Base-by-base conservation (phyloP, 2,329 filamentous ascomycete species). In the Chrysosphaeria jannelii region DNA sequence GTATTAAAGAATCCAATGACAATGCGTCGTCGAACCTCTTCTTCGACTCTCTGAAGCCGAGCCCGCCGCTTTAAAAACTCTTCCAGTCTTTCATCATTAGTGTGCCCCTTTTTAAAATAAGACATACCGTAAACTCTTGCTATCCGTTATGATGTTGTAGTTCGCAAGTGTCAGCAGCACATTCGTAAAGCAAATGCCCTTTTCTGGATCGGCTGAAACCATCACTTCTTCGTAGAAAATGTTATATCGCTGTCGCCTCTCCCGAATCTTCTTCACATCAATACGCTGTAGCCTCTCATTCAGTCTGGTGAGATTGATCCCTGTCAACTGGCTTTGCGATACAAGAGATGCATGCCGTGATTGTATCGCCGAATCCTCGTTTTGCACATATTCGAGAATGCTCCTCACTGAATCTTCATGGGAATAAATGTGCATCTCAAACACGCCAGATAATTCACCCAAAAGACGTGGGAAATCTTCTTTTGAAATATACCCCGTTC, bases 111-210 rank as follows among this genome's bases (percentile, higher is more conserved):
- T 3, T 18, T n/a, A 8, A 4, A 6, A 19, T 12, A 20, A 33
- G n/a, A 24, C 49, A 39, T 48, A 72, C 67, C 59, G 68, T 38
- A 97, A 49, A 43, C 78, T 90, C 53, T 91, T 91, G 49, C 70
- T 91, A 44, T 97, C 85, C 34, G 69, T 90, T 41, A 97, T 97
- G 37, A 97, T 78, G 37, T 93, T 97, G 53, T 97, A 89, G 44
- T 97, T 85, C 16, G 88, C 81, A 27, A 97, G 53, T 29, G 89
- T 88, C 70, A 97, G 85, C 24, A 97, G 53, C 12, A 91, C 69
- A 5, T 70, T 68, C 3, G 76, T 85, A 42, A 97, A 97, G 1
- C 74, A 69, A 28, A 97, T 88, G 22, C 85, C 85, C 30, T 62
- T 60, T 36, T 88, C 75, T 1, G 69, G 71, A 41, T 97, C 79